Evolutionary conservation across 306 rosid species (phyloP), one percentile per base, ranked within the genome.

Genomic region (Corylus avellana): DNA sequence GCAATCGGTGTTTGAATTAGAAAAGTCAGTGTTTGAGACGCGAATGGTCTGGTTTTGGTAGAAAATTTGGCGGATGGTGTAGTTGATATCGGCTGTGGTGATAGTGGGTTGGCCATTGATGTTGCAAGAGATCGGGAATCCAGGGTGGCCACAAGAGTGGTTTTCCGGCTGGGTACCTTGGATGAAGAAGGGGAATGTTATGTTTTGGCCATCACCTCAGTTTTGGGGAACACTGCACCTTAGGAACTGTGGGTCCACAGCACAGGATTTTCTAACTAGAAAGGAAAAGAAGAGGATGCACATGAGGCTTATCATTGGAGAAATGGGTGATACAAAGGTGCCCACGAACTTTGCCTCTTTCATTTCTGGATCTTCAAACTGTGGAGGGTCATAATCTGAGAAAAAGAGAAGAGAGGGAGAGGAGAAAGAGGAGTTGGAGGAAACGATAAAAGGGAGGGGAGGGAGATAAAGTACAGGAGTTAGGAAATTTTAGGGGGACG

Each of bases 61-160:
- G 53, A 27, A 66, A 75, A 86, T 86, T 1, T 49, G 3, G 68
- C 13, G 84, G 72, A 86, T 17, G 44, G 3, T 12, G 70, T 81
- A 61, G 5, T 50, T 8, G 37, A 2, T 11, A 5, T 16, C 35
- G 17, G 47, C 5, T 48, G 83, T 22, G 0, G 9, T 54, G 69
- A 86, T 64, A 53, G 73, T 16, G 9, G 87, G 71, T 58, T 20
- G 58, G 70, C 64, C 81, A 2, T 55, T 20, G 4, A 2, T 35
- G 27, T 75, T 29, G 72, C 87, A 84, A 8, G 76, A 70, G 64
- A 86, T 17, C 0, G 3, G 1, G 35, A 86, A 86, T 27, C 80
- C 73, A 10, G 82, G 80, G 63, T 55, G 78, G 5, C 90, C 90
- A 16, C 90, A 81, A 25, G 12, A 75, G 18, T 13, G 2, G 32